Percentiles rank a stretch among this genome's conserved stretches.
Conservation (phyloP, 257 asterid genomes). For the Nicotiana knightiana region DNA sequence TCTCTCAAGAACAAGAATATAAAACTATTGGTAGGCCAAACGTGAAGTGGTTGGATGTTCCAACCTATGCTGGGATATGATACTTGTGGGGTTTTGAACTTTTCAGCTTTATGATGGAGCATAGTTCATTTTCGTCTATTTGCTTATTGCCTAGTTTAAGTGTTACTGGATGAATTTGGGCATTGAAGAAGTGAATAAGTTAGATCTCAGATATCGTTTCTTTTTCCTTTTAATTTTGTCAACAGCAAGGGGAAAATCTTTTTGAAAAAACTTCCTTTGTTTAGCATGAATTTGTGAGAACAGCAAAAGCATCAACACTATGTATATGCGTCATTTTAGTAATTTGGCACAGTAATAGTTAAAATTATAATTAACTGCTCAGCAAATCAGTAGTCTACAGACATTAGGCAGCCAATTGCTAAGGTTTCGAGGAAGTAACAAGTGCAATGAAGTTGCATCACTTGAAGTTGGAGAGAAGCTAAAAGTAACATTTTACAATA, state of each 20-base stretch:
- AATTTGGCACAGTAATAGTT: not conserved
- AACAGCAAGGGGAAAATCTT: not conserved
- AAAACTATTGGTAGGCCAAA: not conserved
- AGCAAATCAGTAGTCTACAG: not conserved
- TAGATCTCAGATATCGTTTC: not conserved
- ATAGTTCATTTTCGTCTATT: too few relatives aligned
- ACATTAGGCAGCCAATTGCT: not conserved
- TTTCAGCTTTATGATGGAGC: too few relatives aligned
- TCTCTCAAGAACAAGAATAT: too few relatives aligned
- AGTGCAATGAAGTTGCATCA: too few relatives aligned
- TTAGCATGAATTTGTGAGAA: not conserved
- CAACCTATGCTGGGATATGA: too few relatives aligned
- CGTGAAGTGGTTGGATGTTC: too few relatives aligned
- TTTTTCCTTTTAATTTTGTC: not conserved
- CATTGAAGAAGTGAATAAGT: not conserved
- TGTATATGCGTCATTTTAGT: not conserved
- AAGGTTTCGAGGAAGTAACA: not conserved
- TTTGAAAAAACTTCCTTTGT: not conserved
- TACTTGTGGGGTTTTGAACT: too few relatives aligned
- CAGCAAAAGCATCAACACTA: not conserved
- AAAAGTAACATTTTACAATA: too few relatives aligned
- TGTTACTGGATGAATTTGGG: too few relatives aligned
- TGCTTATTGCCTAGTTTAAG: too few relatives aligned
- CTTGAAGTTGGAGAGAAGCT: too few relatives aligned
- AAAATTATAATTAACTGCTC: not conserved